Evolutionary conservation across 371 early-diverging fungal species (phyloP), one percentile per base, ranked within the genome.

Genomic region (Rhizopus delemar): DNA sequence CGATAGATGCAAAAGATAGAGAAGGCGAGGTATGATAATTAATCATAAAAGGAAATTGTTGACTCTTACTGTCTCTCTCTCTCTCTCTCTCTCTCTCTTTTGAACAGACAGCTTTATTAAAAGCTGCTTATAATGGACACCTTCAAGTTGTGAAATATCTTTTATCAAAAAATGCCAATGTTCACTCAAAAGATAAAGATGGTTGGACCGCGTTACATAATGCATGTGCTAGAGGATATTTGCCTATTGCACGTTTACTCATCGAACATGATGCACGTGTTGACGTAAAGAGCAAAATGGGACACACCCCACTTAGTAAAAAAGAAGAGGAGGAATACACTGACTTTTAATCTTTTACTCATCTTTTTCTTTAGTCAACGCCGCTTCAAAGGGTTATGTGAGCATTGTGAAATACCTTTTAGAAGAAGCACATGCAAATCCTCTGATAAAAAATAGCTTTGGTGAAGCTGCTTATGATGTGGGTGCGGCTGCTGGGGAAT

Each of bases 191-290:
- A 15, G 93, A 93, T 66, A 81, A 77, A 56, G 92, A 93, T 58
- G 93, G 93, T 0, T 94, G 93, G 93, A 88, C 91, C 8, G 84
- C 92, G 0, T 78, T 94, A 33, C 95, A 93, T 74, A 92, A 90
- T 68, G 89, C 91, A n/a, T 84, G 84, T 46, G 75, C 87, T 5
- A 73, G 76, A 35, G 90, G 90, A 1, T 80, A 80, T 59, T 66
- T 85, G 5, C 75, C 82, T 5, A 74, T 90, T 45, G 87, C 85
- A 0, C 77, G 83, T 22, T 69, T 80, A 39, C 70, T 91, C 9
- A 63, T 87, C 28, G 82, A 85, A 51, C 68, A 75, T n/a, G 81
- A 79, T 3, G 86, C 86, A 2, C 73, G 75, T 36, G 81, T 89
- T 7, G 80, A 90, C 69, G 80, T 81, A n/a, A 75, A 78, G 49